These are phyloP conservation scores for Saccharum officinarum DNA, from an alignment of 176 grass and related monocot species.

Conservation along the genomic window DNA sequence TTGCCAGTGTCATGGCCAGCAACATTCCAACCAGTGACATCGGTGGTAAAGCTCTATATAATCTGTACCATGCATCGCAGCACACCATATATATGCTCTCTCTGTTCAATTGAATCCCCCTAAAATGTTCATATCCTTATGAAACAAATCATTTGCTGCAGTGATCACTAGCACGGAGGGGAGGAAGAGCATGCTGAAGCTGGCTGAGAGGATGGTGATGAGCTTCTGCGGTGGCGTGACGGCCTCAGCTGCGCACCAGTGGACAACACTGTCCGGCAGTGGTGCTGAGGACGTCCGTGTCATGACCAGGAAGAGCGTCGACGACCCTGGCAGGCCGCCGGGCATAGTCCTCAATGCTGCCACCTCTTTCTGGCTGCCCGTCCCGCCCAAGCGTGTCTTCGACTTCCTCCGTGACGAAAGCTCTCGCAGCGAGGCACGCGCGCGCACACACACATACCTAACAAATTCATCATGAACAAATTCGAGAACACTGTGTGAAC, in stretches of 20 bases:
- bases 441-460: too few relatives aligned
- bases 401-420: constrained; percentile 93
- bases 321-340: constrained; percentile 84
- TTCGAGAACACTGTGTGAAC: background rate
- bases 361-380: constrained; percentile 95
- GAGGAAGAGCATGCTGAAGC: constrained; percentile 96
- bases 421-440: constrained; percentile 90
- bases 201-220: constrained; percentile 97
- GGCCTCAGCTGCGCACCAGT: constrained; percentile 85
- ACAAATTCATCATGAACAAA: background rate
- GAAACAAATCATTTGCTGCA: constrained; percentile 13
- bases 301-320: constrained; percentile 96
- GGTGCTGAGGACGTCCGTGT: constrained; percentile 94
- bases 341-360: constrained; percentile 97
- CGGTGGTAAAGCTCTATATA: constrained; percentile 45
- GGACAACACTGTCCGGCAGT: constrained; percentile 91
- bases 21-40: constrained; percentile 87
- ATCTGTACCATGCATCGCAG: background rate
- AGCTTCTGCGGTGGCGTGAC: constrained; percentile 96
- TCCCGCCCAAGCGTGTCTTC: constrained; percentile 80
- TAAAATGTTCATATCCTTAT: background rate
- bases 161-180: constrained; percentile 86
- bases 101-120: background rate
- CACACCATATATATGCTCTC: background rate
- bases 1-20: constrained; percentile 89